Conservation (phyloP, 441 rosid species). For the Manihot esculenta region DNA sequence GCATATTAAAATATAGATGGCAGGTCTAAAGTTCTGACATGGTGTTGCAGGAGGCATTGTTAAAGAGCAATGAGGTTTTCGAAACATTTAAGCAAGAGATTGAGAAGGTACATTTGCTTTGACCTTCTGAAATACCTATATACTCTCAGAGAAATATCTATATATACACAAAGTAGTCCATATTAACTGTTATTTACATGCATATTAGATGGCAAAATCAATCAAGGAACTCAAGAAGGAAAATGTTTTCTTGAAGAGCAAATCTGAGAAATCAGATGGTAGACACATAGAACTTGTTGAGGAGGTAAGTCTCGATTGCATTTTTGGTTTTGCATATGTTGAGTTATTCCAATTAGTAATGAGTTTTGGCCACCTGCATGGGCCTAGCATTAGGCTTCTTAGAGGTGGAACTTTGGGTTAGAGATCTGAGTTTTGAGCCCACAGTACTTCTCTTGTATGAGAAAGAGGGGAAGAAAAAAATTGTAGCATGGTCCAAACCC, state of each 20-base stretch:
- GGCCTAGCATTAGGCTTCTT: neutral
- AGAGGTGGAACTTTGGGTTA: neutral
- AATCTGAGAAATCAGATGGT: conserved; percentile 73
- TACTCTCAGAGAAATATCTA: neutral
- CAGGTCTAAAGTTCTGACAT: conserved; percentile 6
- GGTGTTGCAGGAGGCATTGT: conserved; percentile 72
- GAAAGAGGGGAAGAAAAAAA: neutral
- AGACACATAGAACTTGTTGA: conserved; percentile 81
- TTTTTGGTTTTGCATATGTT: neutral
- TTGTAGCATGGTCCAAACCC: neutral
- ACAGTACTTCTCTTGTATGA: neutral
- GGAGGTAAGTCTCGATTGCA: conserved; percentile 48
- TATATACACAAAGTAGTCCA: neutral
- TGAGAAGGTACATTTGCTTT: conserved; percentile 58
- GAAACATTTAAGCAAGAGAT: conserved; percentile 93
- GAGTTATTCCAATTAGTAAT: neutral
- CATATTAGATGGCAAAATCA: conserved; percentile 74
- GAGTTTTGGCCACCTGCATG: neutral
- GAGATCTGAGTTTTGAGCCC: neutral
- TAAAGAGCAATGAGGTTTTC: conserved; percentile 88
- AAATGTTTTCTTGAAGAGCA: conserved; percentile 78
- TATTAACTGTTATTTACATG: neutral
- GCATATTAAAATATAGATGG: neutral
- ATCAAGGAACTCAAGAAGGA: conserved; percentile 86
- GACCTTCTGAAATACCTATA: neutral